These are phyloP conservation scores for Solanum ahanhuiri DNA, from an alignment of 257 asterid genomes.

Conservation along the genomic window DNA sequence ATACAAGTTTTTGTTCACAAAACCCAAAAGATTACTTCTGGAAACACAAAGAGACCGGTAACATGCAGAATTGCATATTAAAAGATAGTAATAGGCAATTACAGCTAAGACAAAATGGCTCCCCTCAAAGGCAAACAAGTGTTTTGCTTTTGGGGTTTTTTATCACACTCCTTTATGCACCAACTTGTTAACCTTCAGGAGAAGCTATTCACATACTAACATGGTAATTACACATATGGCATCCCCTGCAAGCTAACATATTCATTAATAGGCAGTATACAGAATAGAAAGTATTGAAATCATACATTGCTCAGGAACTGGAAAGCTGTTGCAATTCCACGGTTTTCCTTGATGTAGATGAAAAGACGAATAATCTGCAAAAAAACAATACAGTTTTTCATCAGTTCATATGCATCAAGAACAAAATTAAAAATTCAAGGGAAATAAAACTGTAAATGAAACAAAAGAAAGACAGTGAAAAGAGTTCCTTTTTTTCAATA, in stretches of 20 bases:
- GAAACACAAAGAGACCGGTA: neutral
- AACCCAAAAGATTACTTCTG: neutral
- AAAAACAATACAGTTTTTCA: slow-evolving; percentile 6
- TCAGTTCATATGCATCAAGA: neutral
- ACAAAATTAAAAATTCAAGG: neutral
- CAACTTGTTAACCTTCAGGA: neutral
- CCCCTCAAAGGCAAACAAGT: neutral
- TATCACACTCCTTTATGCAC: neutral
- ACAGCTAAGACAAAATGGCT: neutral
- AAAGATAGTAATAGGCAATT: neutral
- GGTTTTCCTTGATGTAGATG: slow-evolving; percentile 70
- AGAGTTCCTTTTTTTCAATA: neutral
- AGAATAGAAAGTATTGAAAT: slow-evolving; percentile 14
- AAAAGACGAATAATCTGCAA: slow-evolving; percentile 85
- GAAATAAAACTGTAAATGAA: neutral
- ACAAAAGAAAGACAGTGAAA: neutral
- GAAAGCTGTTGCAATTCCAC: slow-evolving; percentile 68
- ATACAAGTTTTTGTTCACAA: neutral
- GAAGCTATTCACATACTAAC: neutral
- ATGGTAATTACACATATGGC: neutral
- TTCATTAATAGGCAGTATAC: neutral
- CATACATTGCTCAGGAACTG: slow-evolving; percentile 90
- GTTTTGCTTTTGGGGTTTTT: neutral
- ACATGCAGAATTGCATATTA: neutral
- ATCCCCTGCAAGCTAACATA: neutral